Evolutionary conservation across 768 basidiomycete species (phyloP).

Genomic region (Russula dissimulans): DNA sequence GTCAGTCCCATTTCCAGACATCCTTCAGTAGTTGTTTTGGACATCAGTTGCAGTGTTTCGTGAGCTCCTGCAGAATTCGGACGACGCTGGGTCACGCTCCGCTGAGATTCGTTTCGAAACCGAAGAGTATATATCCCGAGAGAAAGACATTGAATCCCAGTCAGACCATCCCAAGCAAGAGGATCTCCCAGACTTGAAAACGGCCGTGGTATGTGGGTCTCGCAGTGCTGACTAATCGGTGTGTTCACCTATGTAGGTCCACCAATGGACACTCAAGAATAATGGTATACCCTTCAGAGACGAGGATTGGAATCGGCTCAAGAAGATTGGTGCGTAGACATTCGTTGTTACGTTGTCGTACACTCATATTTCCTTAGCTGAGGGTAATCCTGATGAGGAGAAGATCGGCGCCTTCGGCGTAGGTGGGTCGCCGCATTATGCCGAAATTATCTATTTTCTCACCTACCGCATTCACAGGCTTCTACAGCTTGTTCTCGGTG

Average conservation of each 20-base stretch:
- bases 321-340: conserved; percentile 62
- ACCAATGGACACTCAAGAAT: conserved; percentile 81
- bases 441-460: background rate
- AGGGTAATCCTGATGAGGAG: conserved; percentile 89
- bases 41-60: conserved; percentile 42
- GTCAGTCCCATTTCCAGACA: conserved; percentile 25
- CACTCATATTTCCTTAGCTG: conserved; percentile 38
- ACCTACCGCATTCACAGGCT: conserved; percentile 32
- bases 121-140: conserved; percentile 34
- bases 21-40: background rate
- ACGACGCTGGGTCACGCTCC: conserved; percentile 70
- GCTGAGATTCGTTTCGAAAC: conserved; percentile 81
- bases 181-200: conserved; percentile 55
- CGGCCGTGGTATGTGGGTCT: conserved; percentile 39
- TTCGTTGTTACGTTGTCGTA: background rate
- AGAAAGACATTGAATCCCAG: conserved; percentile 17
- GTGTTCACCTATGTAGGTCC: conserved; percentile 37
- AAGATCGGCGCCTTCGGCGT: conserved; percentile 95
- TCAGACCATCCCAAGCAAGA: background rate
- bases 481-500: conserved; percentile 75
- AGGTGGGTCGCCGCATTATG: conserved; percentile 32
- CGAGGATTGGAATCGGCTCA: conserved; percentile 82
- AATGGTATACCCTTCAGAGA: conserved; percentile 76
- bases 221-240: background rate
- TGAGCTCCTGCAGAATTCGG: conserved; percentile 92